phyloP scores from a whole-genome alignment of 1,139 yeast species.

The Yamadazyma dushanensis region DNA sequence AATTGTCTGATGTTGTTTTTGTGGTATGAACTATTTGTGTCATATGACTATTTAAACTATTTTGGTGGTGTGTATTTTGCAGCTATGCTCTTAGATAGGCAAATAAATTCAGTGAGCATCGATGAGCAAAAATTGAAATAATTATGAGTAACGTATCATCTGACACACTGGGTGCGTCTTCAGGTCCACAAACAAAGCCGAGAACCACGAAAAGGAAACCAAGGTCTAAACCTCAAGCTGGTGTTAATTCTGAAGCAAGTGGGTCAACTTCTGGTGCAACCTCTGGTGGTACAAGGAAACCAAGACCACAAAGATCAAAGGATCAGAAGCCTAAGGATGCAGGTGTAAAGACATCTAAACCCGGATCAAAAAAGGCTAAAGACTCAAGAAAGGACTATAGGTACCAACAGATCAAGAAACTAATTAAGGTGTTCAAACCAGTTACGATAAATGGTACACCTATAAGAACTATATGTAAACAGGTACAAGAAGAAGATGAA shows the following conservation, averaged over 20 bases:
- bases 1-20: no score
- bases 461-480: slow-evolving; percentile 18
- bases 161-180: not conserved
- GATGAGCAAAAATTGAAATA: not conserved
- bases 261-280: not conserved
- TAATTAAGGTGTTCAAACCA: slow-evolving; percentile 28
- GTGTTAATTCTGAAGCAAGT: not conserved
- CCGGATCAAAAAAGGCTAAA: slow-evolving; percentile 9
- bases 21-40: no score
- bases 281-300: not conserved
- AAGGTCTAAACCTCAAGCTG: not conserved
- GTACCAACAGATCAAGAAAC: slow-evolving; percentile 27
- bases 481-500: slow-evolving; percentile 13
- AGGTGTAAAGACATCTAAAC: not conserved
- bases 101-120: not conserved
- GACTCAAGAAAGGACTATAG: slow-evolving; percentile 20
- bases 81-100: no score
- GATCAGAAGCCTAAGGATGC: not conserved
- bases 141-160: slow-evolving; percentile 2
- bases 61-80: not conserved
- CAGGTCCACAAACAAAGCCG: not conserved
- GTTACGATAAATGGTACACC: slow-evolving; percentile 36
- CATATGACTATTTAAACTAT: no score
- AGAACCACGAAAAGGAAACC: not conserved
- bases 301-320: not conserved